Conservation (phyloP, 2,329 filamentous ascomycete genomes). For the Cladobotryum protrusum region DNA sequence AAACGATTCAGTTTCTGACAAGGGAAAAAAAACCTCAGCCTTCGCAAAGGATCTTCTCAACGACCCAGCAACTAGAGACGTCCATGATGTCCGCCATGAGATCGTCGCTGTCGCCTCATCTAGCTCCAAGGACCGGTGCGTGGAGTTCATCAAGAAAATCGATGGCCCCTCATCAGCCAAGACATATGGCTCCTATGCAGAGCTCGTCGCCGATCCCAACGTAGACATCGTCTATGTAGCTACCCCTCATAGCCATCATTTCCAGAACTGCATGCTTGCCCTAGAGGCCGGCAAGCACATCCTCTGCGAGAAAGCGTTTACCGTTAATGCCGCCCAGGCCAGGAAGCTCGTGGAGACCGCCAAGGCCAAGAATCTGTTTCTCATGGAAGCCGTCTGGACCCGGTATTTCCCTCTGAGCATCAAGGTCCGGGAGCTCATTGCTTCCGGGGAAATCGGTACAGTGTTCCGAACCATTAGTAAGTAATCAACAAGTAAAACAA, state of each 20-base stretch:
- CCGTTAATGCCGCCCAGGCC: slow-evolving; percentile 73
- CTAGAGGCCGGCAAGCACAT: slow-evolving; percentile 81
- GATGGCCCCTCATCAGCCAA: slow-evolving; percentile 62
- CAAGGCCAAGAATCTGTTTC: slow-evolving; percentile 63
- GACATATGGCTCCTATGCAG: slow-evolving; percentile 74
- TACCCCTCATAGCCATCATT: slow-evolving; percentile 88
- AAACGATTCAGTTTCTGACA: too few species aligned
- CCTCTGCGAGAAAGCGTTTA: slow-evolving; percentile 86
- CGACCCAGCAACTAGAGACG: slow-evolving; percentile 63
- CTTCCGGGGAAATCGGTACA: slow-evolving; percentile 48
- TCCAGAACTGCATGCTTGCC: slow-evolving; percentile 82
- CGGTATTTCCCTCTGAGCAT: slow-evolving; percentile 80
- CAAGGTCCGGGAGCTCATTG: slow-evolving; percentile 61
- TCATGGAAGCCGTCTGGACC: slow-evolving; percentile 90
- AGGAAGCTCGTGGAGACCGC: slow-evolving; percentile 67
- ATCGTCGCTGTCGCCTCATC: slow-evolving; percentile 78
- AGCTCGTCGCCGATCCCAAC: slow-evolving; percentile 70
- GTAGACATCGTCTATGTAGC: slow-evolving; percentile 86
- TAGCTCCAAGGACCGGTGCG: slow-evolving; percentile 61
- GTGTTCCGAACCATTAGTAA: slow-evolving; percentile 54
- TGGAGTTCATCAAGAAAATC: slow-evolving; percentile 65
- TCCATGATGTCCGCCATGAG: slow-evolving; percentile 67
- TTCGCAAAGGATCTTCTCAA: slow-evolving; percentile 75
- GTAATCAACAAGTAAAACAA: slow-evolving; percentile 12
- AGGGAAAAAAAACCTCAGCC: slow-evolving; percentile 26